These are phyloP conservation scores for Triticum dicoccoides DNA, from an alignment of 176 grass and related monocot species.

Conservation along the genomic window DNA sequence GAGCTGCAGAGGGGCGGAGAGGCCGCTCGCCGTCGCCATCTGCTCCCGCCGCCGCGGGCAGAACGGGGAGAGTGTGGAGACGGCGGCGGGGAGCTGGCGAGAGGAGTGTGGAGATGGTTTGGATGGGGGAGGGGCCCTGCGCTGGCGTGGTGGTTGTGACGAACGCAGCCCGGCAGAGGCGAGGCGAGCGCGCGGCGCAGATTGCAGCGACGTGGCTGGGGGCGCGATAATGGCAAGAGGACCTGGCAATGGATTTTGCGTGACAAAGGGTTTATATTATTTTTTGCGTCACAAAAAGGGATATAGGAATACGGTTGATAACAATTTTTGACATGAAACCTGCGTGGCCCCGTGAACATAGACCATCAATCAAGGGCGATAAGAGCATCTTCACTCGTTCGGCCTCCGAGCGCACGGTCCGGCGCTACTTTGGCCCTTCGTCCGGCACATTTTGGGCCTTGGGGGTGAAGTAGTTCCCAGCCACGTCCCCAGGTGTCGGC, in stretches of 20 bases:
- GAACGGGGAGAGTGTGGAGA: not conserved
- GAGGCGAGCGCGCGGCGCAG: not conserved
- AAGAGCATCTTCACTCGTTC: too few relatives aligned
- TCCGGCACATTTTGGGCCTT: too few relatives aligned
- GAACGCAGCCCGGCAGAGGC: not conserved
- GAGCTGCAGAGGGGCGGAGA: conserved; percentile 19
- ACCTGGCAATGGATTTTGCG: not conserved
- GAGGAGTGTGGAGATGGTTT: conserved; percentile 6
- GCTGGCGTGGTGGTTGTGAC: conserved; percentile 8
- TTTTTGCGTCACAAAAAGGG: too few relatives aligned
- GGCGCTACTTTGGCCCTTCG: too few relatives aligned
- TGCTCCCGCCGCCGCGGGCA: not conserved
- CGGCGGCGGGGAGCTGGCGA: not conserved
- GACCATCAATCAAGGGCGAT: too few relatives aligned
- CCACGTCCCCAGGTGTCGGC: too few relatives aligned
- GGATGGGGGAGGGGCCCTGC: not conserved
- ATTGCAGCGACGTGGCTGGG: not conserved
- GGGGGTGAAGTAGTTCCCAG: too few relatives aligned
- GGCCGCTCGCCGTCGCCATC: conserved; percentile 38
- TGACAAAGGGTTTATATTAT: not conserved
- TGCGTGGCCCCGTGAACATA: too few relatives aligned
- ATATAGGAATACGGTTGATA: too few relatives aligned
- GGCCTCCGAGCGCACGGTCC: too few relatives aligned
- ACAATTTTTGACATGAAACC: too few relatives aligned
- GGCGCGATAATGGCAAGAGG: not conserved